Conservation (phyloP, 78 protist species). For the Chrysochromulina parva region DNA sequence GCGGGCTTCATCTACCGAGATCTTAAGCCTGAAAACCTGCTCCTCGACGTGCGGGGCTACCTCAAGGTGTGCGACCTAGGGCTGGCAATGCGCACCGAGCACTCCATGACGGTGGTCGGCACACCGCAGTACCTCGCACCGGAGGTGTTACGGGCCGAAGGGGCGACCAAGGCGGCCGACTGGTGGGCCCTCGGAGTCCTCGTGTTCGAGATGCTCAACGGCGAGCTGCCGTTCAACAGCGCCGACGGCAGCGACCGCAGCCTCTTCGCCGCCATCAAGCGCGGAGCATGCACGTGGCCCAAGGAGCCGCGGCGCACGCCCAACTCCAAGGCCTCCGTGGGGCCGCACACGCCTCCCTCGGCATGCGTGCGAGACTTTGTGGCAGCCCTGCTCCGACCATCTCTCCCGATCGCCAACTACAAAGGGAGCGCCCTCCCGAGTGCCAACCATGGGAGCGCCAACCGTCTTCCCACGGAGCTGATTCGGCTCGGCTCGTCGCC, state of each 20-base stretch:
- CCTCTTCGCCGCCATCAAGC: not conserved
- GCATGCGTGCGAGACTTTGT: too few relatives aligned
- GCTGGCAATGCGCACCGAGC: not conserved
- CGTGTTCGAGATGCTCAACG: not conserved
- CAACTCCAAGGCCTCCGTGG: too few relatives aligned
- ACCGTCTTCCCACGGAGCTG: too few relatives aligned
- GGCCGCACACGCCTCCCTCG: too few relatives aligned
- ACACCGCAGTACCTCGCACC: not conserved
- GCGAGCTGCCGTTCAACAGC: not conserved
- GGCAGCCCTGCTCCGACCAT: too few relatives aligned
- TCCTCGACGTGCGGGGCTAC: conserved; percentile 8
- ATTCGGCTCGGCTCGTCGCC: too few relatives aligned
- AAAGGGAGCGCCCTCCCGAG: too few relatives aligned
- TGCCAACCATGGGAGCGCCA: too few relatives aligned
- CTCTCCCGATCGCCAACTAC: too few relatives aligned
- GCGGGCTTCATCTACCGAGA: not conserved
- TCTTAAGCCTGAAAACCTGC: conserved; percentile 33
- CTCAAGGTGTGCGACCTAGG: conserved; percentile 45
- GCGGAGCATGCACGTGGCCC: not conserved
- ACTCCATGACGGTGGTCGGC: not conserved
- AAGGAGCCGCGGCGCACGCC: not conserved
- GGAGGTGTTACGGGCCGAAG: not conserved
- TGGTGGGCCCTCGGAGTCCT: not conserved
- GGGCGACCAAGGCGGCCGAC: not conserved
- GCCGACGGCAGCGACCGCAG: not conserved